Percentiles rank a stretch among this genome's conserved stretches.
Conservation (phyloP, 2,329 filamentous ascomycete genomes). For the Malbranchea zuffiana region DNA sequence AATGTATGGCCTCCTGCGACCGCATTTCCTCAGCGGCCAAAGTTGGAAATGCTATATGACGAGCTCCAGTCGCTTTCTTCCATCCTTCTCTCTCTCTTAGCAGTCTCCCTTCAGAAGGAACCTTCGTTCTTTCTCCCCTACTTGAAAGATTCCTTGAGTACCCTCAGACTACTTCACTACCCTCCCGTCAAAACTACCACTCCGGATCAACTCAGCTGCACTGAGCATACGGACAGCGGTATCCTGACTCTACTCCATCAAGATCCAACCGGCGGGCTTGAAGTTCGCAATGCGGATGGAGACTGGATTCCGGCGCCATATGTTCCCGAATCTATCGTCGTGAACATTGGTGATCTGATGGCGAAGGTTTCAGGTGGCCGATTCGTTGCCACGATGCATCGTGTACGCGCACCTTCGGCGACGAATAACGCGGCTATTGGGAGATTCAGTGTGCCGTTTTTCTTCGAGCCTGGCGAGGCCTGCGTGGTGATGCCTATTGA, state of each 20-base stretch:
- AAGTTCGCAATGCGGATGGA: conserved; percentile 35
- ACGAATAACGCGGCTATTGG: conserved; percentile 17
- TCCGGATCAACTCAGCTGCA: conserved; percentile 20
- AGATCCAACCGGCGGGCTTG: conserved; percentile 38
- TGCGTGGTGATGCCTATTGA: conserved; percentile 32
- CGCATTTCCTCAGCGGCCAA: conserved; percentile 18
- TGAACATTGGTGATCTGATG: conserved; percentile 39
- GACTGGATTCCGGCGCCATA: conserved; percentile 35
- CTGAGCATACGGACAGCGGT: conserved; percentile 34
- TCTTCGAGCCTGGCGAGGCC: conserved; percentile 37
- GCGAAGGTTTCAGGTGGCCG: conserved; percentile 31
- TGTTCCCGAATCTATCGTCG: conserved; percentile 33
- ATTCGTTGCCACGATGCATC: conserved; percentile 38
- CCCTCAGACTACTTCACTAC: conserved; percentile 38
- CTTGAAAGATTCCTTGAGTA: conserved; percentile 34
- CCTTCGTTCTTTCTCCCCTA: conserved; percentile 33
- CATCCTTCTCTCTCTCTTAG: conserved; percentile 31
- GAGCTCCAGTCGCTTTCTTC: conserved; percentile 33
- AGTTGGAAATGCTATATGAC: conserved; percentile 29
- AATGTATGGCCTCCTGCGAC: conserved; percentile 31
- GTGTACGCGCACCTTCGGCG: conserved; percentile 26
- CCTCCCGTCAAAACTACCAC: conserved; percentile 22
- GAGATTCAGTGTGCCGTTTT: conserved; percentile 38
- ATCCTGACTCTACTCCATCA: conserved; percentile 41
- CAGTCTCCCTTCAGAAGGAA: conserved; percentile 30